Evolutionary conservation across 148 eudicot genomes (phyloP).

Genomic region (Chenopodium berlandieri): DNA sequence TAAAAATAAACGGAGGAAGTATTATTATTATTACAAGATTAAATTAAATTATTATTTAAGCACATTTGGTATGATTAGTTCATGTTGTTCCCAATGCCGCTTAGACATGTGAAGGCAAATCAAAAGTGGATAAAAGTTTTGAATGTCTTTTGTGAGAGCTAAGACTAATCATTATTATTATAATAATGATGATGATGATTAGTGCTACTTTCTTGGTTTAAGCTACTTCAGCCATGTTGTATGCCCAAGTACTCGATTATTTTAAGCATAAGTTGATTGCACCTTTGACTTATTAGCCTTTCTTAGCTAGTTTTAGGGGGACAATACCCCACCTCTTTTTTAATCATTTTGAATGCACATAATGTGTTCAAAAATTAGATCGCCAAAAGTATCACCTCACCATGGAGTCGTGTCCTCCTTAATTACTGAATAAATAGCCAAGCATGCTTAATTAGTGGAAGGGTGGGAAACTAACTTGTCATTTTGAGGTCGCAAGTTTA

Average conservation of each 20-base stretch:
- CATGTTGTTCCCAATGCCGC: slow-evolving; percentile 63
- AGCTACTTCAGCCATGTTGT: slow-evolving; percentile 25
- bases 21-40: slow-evolving; percentile 20
- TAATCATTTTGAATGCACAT: neutral
- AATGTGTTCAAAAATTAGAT: too few relatives aligned
- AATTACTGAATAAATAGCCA: too few relatives aligned
- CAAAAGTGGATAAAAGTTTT: slow-evolving; percentile 31
- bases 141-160: slow-evolving; percentile 33
- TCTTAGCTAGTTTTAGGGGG: slow-evolving; percentile 41
- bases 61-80: slow-evolving; percentile 45
- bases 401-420: too few relatives aligned
- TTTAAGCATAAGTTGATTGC: slow-evolving; percentile 30
- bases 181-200: slow-evolving; percentile 24
- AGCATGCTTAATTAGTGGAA: too few relatives aligned
- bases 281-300: slow-evolving; percentile 55
- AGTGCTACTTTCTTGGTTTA: slow-evolving; percentile 32
- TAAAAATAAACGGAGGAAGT: too few relatives aligned
- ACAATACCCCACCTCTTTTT: slow-evolving; percentile 33
- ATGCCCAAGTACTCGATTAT: slow-evolving; percentile 17
- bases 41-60: slow-evolving; percentile 32
- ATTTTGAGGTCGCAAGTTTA: too few relatives aligned
- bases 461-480: too few relatives aligned
- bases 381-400: too few relatives aligned
- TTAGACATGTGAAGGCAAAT: slow-evolving; percentile 56
- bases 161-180: neutral